phyloP scores from a whole-genome alignment of 2,329 filamentous ascomycete species.

The Colletotrichum tofieldiae region DNA sequence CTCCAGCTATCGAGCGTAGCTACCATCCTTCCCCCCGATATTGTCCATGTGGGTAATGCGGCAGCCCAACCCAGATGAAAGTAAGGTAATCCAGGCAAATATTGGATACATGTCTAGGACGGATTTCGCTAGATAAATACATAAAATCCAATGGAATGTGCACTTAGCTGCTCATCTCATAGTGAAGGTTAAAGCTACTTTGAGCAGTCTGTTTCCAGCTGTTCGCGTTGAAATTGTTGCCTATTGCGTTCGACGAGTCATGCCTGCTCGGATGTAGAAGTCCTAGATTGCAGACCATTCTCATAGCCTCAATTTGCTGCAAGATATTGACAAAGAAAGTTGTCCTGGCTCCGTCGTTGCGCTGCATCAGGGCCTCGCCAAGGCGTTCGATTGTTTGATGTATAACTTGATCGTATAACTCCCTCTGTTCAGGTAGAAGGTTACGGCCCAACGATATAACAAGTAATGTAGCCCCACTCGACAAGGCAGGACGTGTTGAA shows the following conservation, averaged over 20 bases:
- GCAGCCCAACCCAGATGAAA: no score
- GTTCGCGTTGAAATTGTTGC: conserved; percentile 7
- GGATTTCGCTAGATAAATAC: no score
- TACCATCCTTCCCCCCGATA: no score
- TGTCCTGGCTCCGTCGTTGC: conserved; percentile 9
- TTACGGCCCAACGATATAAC: no score
- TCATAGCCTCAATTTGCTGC: conserved; percentile 61
- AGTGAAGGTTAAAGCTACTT: conserved; percentile 52
- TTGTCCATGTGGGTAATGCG: no score
- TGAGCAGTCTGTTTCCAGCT: conserved; percentile 51
- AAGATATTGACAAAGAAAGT: conserved; percentile 57
- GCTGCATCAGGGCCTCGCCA: conserved; percentile 51
- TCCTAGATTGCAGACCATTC: conserved; percentile 64
- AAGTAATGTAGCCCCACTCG: conserved; percentile 38
- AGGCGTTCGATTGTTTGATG: conserved; percentile 50
- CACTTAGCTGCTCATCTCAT: conserved; percentile 45
- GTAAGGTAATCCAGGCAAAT: no score
- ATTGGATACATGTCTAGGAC: no score
- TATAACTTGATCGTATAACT: conserved; percentile 53
- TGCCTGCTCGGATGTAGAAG: conserved; percentile 54
- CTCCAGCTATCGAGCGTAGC: no score
- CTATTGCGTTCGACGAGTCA: background rate
- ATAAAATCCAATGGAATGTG: no score
- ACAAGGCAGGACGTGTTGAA: conserved; percentile 43
- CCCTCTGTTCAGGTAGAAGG: conserved; percentile 53